Conservation (phyloP, 2,329 filamentous ascomycete species). For the Mariannaea elegans region DNA sequence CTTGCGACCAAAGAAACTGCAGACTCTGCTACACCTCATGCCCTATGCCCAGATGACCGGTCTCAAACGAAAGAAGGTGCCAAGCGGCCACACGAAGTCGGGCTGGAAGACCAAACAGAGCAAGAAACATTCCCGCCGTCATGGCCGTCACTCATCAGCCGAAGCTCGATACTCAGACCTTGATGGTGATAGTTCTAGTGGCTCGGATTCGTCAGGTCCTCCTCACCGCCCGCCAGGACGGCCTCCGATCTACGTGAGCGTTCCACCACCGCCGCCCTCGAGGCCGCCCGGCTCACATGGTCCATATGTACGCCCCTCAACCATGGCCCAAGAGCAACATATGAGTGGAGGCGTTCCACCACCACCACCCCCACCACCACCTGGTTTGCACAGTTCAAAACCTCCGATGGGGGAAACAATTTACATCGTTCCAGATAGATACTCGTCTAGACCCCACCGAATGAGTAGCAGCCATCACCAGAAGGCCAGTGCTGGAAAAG, state of each 20-base stretch:
- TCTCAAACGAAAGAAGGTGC: neutral
- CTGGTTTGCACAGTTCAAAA: neutral
- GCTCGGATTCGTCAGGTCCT: neutral
- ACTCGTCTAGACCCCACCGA: neutral
- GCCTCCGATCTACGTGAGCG: neutral
- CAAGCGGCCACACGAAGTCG: neutral
- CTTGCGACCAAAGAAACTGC: neutral
- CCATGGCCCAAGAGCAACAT: too few relatives aligned
- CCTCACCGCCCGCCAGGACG: neutral
- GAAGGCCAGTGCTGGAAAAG: neutral
- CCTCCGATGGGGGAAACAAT: neutral
- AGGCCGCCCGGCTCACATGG: too few relatives aligned
- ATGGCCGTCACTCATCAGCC: neutral
- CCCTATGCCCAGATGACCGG: constrained; percentile 1
- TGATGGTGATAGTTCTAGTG: neutral
- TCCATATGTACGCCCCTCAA: too few relatives aligned
- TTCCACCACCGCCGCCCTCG: neutral
- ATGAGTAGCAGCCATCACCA: neutral
- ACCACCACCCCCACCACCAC: neutral
- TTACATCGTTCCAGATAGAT: neutral
- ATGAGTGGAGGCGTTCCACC: neutral
- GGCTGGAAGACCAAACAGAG: neutral
- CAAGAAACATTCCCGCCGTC: neutral
- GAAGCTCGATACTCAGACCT: neutral
- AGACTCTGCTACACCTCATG: neutral